Conservation (phyloP, 768 basidiomycete genomes). For the Hypholoma sublateritium region DNA sequence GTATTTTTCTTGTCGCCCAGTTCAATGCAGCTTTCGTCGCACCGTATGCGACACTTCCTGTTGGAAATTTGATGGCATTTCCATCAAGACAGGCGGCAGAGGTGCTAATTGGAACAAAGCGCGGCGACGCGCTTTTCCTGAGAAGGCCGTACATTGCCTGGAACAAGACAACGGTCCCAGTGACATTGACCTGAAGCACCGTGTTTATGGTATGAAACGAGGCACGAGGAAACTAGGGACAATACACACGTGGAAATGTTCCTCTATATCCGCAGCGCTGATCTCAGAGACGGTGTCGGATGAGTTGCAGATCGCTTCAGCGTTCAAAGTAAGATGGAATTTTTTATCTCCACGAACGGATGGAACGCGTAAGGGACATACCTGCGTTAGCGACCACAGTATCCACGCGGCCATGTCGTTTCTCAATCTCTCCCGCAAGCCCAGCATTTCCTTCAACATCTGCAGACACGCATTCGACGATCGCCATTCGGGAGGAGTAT, state of each 20-base stretch:
- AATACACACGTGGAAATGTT: not conserved
- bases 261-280: not conserved
- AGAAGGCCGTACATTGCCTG: not conserved
- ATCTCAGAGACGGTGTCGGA: not conserved
- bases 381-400: too few relatives aligned
- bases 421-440: too few relatives aligned
- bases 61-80: not conserved
- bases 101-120: not conserved
- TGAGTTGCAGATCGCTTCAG: too few relatives aligned
- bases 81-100: not conserved
- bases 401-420: too few relatives aligned
- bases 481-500: too few relatives aligned
- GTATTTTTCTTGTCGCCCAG: conserved; percentile 2
- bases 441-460: too few relatives aligned
- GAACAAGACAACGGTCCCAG: conserved; percentile 1
- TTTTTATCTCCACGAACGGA: too few relatives aligned
- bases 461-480: too few relatives aligned
- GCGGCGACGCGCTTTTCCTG: not conserved
- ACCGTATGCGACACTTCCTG: not conserved
- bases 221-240: too few relatives aligned
- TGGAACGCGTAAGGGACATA: too few relatives aligned
- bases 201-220: not conserved
- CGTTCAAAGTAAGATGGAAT: too few relatives aligned
- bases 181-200: conserved; percentile 1
- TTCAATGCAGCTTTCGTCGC: conserved; percentile 1